Evolutionary conservation across 495 filamentous ascomycete genomes (phyloP).

Genomic region (Amphirosellinia nigrospora): DNA sequence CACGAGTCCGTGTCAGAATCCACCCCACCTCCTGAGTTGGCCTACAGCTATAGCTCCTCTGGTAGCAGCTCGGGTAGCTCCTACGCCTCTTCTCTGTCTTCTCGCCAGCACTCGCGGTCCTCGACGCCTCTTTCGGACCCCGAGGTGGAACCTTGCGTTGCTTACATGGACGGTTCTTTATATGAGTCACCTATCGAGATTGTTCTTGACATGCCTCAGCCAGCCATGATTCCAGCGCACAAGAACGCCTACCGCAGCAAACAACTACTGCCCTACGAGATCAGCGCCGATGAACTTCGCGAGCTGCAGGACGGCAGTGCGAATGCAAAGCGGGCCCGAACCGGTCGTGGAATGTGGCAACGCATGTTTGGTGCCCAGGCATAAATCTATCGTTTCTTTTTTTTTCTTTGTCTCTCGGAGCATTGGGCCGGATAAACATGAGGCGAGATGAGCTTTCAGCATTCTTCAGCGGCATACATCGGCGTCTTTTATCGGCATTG

Average conservation of each 20-base stretch:
- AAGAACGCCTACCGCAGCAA: constrained; percentile 31
- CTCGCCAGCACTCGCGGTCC: constrained; percentile 46
- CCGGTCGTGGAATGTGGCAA: constrained; percentile 47
- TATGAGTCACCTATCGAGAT: constrained; percentile 50
- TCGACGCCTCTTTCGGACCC: constrained; percentile 50
- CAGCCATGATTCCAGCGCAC: constrained; percentile 18
- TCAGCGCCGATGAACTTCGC: constrained; percentile 49
- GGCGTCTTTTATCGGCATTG: constrained; percentile 25
- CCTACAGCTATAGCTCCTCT: constrained; percentile 48
- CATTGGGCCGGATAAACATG: constrained; percentile 20
- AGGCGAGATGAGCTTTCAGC: constrained; percentile 19
- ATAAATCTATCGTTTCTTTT: constrained; percentile 4
- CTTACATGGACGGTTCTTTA: constrained; percentile 42
- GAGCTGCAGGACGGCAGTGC: constrained; percentile 44
- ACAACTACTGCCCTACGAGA: constrained; percentile 54
- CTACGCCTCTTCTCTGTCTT: constrained; percentile 42
- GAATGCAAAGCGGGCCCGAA: constrained; percentile 45
- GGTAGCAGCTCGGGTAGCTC: constrained; percentile 49
- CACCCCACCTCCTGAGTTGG: constrained; percentile 47
- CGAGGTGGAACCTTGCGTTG: constrained; percentile 37
- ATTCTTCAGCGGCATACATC: constrained; percentile 22
- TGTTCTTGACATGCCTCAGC: constrained; percentile 41
- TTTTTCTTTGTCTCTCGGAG: constrained; percentile 21
- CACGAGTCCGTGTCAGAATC: constrained; percentile 35
- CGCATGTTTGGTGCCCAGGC: constrained; percentile 44